Evolutionary conservation across 208 protist genomes (phyloP).

Genomic region (Leishmania major): DNA sequence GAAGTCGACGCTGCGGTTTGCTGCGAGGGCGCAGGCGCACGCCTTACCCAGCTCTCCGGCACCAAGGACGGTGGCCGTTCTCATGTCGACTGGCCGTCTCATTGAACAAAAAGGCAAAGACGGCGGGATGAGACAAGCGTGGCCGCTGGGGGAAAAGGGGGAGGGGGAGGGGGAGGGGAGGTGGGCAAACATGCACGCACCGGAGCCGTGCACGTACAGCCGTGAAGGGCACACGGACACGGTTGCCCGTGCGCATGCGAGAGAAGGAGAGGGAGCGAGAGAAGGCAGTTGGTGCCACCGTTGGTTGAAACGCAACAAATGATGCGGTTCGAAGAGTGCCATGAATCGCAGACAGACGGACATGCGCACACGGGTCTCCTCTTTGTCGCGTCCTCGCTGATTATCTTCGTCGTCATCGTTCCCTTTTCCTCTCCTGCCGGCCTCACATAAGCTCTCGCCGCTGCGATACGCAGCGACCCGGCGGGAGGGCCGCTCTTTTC

Average conservation of each 20-base stretch:
- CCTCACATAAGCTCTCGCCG: not conserved
- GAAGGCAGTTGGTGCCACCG: no score
- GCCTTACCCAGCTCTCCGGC: constrained; percentile 71
- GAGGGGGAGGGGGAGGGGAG: no score
- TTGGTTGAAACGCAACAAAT: not conserved
- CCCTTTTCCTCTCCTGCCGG: not conserved
- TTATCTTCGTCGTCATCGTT: not conserved
- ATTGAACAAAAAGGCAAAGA: not conserved
- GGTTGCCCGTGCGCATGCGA: not conserved
- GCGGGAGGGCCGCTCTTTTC: not conserved
- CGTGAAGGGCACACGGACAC: not conserved
- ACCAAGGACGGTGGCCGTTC: constrained; percentile 54
- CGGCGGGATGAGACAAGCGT: not conserved
- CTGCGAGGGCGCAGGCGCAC: constrained; percentile 64
- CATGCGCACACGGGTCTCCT: not conserved
- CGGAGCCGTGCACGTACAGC: not conserved
- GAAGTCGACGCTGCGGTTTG: constrained; percentile 12
- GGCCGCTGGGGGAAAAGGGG: no score
- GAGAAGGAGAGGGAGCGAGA: not conserved
- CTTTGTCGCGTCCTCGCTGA: not conserved
- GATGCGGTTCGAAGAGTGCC: not conserved
- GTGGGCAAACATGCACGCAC: not conserved
- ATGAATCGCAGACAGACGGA: not conserved
- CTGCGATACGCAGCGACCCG: not conserved
- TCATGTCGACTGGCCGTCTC: constrained; percentile 6